Evolutionary conservation across 2,329 filamentous ascomycete species (phyloP), one percentile per base, ranked within the genome.

Genomic region (Xylaria sp.): DNA sequence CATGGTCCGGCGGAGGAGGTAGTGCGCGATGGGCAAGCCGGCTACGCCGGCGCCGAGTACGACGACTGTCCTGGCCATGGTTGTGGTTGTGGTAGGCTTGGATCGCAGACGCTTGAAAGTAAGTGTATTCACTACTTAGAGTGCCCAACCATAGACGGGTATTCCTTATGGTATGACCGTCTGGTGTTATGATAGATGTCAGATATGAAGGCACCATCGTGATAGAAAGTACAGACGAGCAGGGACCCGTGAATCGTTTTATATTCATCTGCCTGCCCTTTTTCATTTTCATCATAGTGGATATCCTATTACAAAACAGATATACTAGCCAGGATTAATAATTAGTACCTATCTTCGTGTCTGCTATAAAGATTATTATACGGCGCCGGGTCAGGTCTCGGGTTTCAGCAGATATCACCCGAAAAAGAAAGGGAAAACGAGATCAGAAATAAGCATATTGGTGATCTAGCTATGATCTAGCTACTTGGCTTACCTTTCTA

Each of bases 1-100:
- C 2, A 83, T 77, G 0, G 78, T 79, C 71, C 82, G 81, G 65
- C 83, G 82, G 75, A 87, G 81, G 37, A 86, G 82, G 74, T 86
- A 84, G 75, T 87, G 86, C 57, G 86, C 82, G 44, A 85, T 72
- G 20, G 83, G 82, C 56, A 86, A 73, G 69, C 85, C 85, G 48
- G 82, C 80, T 50, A 81, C 75, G 75, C 84, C 83, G 41, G 83
- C 84, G 41, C 86, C 86, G 4, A 88, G 81, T 60, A 88, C 78
- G 50, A 88, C 82, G 60, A 88, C 80, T 39, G 81, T 83, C 68
- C 73, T 76, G 2, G 75, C 69, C 73, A 76, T 78, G 57, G 58
- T 66, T 41, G 23, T 78, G 57, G 58, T 66, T 41, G 23, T 23
- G 20, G 4, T 55, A 48, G 34, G 25, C n/a, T 34, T 23, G 2